These are phyloP conservation scores for Cyclostephanos tholiformis DNA, from an alignment of 108 stramenopile species.

Conservation along the genomic window DNA sequence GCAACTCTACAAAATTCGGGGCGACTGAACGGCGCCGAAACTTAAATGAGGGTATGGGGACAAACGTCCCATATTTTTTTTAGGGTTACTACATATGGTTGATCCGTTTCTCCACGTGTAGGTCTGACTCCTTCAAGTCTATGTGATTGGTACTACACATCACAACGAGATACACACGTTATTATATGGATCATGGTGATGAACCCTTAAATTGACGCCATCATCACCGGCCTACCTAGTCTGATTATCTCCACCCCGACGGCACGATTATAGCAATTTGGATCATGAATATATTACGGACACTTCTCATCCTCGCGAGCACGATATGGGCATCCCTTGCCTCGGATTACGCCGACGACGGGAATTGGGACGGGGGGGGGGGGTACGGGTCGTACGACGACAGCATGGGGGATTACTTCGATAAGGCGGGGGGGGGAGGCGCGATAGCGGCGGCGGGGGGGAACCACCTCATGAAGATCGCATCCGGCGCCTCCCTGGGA, in stretches of 20 bases:
- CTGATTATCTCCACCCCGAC: background rate
- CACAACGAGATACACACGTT: background rate
- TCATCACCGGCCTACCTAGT: background rate
- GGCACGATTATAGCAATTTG: background rate
- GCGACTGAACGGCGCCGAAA: no score
- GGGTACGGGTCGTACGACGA: conserved; percentile 51
- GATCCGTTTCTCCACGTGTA: conserved; percentile 4
- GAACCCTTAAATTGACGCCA: background rate
- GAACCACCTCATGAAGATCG: conserved; percentile 37
- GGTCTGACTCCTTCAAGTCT: background rate
- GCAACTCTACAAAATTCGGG: no score
- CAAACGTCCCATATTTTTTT: no score
- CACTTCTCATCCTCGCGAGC: conserved; percentile 36
- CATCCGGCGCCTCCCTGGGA: conserved; percentile 31
- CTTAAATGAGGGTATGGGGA: no score
- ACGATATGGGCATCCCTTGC: conserved; percentile 27
- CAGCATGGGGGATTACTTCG: conserved; percentile 57
- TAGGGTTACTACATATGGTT: no score
- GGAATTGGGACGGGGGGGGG: conserved; percentile 35
- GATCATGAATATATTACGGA: conserved; percentile 45
- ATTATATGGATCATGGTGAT: background rate
- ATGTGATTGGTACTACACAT: background rate
- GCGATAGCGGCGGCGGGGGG: conserved; percentile 13
- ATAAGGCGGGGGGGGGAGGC: conserved; percentile 27
- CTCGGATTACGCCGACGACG: conserved; percentile 36